Conservation (phyloP, 345 rosid genomes). For the Punica granatum region DNA sequence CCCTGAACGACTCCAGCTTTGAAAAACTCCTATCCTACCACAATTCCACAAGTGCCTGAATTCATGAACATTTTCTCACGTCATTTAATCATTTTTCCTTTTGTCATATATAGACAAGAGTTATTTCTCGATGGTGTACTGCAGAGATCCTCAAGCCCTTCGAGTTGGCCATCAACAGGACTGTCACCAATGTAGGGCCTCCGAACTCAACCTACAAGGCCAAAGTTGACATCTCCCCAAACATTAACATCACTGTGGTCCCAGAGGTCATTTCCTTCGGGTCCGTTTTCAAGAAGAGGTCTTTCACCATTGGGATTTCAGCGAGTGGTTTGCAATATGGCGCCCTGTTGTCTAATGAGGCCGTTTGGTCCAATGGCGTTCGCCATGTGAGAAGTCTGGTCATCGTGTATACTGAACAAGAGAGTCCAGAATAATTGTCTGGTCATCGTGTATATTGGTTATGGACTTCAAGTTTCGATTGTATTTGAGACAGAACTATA, state of each 20-base stretch:
- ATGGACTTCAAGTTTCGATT: too few relatives aligned
- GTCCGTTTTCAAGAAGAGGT: not conserved
- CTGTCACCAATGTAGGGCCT: too few relatives aligned
- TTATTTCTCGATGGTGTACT: not conserved
- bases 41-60: too few relatives aligned
- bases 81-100: too few relatives aligned
- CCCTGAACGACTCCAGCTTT: too few relatives aligned
- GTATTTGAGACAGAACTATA: too few relatives aligned
- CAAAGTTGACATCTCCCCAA: not conserved
- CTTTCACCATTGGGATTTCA: slow-evolving; percentile 6
- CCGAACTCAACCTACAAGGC: slow-evolving; percentile 5
- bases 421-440: too few relatives aligned
- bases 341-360: not conserved
- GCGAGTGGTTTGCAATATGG: slow-evolving; percentile 2
- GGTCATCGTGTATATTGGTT: too few relatives aligned
- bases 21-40: too few relatives aligned
- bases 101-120: not conserved
- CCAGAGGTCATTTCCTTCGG: not conserved
- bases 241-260: not conserved
- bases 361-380: slow-evolving; percentile 11
- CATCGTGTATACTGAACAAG: slow-evolving; percentile 1
- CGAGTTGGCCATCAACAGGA: not conserved
- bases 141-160: slow-evolving; percentile 16
- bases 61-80: too few relatives aligned
- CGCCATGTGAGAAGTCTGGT: slow-evolving; percentile 10